Percentiles rank a stretch among this genome's conserved stretches.
Conservation (phyloP, 139 green algal genomes). For the Ettlia oleoabundans region DNA sequence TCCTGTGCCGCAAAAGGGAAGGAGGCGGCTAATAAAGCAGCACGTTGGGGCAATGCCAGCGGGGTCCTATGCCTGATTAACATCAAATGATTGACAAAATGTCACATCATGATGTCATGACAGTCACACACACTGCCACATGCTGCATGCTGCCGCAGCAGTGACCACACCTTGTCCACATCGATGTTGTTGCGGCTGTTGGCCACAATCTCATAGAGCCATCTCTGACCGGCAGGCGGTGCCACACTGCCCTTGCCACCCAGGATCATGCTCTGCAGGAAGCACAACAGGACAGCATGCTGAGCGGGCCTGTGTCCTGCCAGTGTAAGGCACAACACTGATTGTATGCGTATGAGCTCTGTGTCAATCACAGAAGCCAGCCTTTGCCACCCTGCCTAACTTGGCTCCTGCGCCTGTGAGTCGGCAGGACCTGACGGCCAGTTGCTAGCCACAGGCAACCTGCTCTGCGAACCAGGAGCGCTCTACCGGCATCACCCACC, state of each 20-base stretch:
- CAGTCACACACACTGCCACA: no score
- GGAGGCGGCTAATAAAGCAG: no score
- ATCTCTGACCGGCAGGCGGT: slow-evolving; percentile 50
- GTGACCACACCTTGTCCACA: slow-evolving; percentile 73
- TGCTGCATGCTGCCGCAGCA: no score
- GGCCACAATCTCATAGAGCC: slow-evolving; percentile 82
- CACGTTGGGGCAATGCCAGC: background rate
- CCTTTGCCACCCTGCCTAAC: no score
- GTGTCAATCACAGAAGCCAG: no score
- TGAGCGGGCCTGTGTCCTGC: background rate
- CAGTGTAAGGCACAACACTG: background rate
- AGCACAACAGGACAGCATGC: background rate
- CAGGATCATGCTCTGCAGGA: slow-evolving; percentile 45
- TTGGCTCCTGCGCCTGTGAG: no score
- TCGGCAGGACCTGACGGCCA: no score
- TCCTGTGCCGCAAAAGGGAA: background rate
- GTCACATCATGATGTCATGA: no score
- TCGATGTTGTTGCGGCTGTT: slow-evolving; percentile 83
- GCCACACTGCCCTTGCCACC: slow-evolving; percentile 22
- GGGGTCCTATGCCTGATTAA: background rate
- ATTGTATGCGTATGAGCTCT: no score
- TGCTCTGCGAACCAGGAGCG: no score
- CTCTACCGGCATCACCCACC: background rate
- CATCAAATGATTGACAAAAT: background rate
- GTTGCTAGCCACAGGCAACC: no score